Base-by-base conservation (phyloP, 106 monocot species). In the Platanthera zijinensis region DNA sequence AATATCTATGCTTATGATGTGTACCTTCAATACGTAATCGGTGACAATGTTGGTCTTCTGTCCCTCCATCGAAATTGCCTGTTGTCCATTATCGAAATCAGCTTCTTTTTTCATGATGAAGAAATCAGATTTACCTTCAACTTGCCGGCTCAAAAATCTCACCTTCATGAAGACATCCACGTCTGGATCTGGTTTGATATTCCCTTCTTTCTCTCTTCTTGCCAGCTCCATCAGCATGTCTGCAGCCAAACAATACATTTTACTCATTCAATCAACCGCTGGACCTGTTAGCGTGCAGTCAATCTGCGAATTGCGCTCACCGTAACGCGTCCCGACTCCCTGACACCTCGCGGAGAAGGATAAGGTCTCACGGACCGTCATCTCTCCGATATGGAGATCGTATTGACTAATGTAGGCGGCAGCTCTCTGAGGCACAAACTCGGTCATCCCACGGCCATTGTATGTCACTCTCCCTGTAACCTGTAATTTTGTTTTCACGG, bases 151-250 rank as follows among this genome's bases (percentile, higher is more conserved):
- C n/a, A 8, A 6, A 49, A 50, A 72, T 48, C 71, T 74, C 47
- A 86, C 89, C 86, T 89, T 89, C 84, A 89, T 86, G 57, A 76
- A 82, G 22, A 82, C 69, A 76, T 89, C 89, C 66, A 89, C 28
- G 52, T 89, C 86, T 10, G 82, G 79, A 50, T 89, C 89, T 2
- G 89, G 89, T 28, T 86, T 84, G 39, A 89, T 89, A 17, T 82
- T 77, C 73, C 81, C 81, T 39, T 63, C 86, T 72, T 83, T 84
- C 69, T 89, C 89, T 46, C 86, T 84, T 75, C 86, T 84, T 13
- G 84, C 77, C 48, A 89, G 64, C 77, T 89, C 89, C 4, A 77
- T 47, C 71, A 89, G 45, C 89, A 89, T 82, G 63, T 86, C 89
- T 89, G 54, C 22, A 48, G 22, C 11, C 19, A 49, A 45, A 49